phyloP scores from a whole-genome alignment of 1,284 basidiomycete species.

The Leccinum fuscescens region DNA sequence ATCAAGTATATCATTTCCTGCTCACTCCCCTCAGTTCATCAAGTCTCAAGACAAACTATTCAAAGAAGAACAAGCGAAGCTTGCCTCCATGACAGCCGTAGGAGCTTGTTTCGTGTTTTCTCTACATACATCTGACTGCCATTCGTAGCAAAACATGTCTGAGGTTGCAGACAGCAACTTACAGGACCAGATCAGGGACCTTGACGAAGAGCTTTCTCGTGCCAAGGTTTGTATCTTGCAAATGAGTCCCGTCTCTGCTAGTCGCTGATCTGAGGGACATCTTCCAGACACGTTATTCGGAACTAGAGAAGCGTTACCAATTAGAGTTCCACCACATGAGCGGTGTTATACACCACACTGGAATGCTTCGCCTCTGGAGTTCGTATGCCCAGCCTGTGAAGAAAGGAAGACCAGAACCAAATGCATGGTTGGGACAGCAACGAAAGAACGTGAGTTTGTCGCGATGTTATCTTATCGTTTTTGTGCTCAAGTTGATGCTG shows the following conservation, averaged over 20 bases:
- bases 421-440: conserved; percentile 62
- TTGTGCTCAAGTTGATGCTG: conserved; percentile 3
- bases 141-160: conserved; percentile 47
- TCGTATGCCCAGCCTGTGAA: conserved; percentile 43
- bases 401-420: conserved; percentile 40
- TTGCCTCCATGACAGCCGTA: conserved; percentile 31
- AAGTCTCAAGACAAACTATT: conserved; percentile 88
- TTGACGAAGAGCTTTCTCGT: conserved; percentile 67
- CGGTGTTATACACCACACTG: conserved; percentile 66
- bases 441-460: conserved; percentile 45
- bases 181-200: conserved; percentile 67
- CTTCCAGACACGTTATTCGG: conserved; percentile 50
- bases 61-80: conserved; percentile 69
- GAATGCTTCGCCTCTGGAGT: conserved; percentile 62
- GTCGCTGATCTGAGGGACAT: background rate
- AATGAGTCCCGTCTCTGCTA: background rate
- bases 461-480: background rate
- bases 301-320: conserved; percentile 61
- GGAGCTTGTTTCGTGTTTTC: conserved; percentile 2
- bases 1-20: background rate
- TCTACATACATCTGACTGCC: conserved; percentile 6
- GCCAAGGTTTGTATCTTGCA: conserved; percentile 47
- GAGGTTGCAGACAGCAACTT: conserved; percentile 72
- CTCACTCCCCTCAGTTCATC: conserved; percentile 67
- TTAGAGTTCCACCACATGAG: conserved; percentile 82